phyloP scores from a whole-genome alignment of 1,284 basidiomycete species.

The Amylostereum chailletii region DNA sequence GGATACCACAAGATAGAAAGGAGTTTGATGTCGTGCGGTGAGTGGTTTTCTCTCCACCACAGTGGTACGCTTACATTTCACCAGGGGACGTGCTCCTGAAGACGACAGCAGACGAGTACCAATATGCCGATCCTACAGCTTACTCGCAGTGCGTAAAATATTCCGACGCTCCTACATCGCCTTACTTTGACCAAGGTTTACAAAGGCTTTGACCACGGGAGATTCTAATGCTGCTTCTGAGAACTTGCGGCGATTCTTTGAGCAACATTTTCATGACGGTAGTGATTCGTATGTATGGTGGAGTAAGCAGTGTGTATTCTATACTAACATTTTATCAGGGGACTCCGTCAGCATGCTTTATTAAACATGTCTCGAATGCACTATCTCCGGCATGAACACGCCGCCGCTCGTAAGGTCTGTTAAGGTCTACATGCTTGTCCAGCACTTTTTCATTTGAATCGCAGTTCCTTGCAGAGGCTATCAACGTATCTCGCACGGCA shows the following conservation, averaged over 20 bases:
- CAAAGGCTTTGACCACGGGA: conserved; percentile 49
- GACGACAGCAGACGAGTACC: conserved; percentile 55
- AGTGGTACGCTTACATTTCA: neutral
- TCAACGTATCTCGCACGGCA: conserved; percentile 61
- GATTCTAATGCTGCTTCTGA: conserved; percentile 64
- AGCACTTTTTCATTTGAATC: conserved; percentile 5
- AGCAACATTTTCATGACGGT: conserved; percentile 70
- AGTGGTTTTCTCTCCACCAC: conserved; percentile 5
- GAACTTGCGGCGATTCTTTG: conserved; percentile 67
- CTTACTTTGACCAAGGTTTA: conserved; percentile 40
- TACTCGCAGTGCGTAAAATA: conserved; percentile 45
- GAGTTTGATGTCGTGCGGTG: conserved; percentile 49
- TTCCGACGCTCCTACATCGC: conserved; percentile 1
- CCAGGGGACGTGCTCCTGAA: conserved; percentile 42
- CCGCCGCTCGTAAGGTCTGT: conserved; percentile 57
- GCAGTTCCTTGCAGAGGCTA: conserved; percentile 66
- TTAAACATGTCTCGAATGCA: conserved; percentile 73
- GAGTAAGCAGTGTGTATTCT: neutral
- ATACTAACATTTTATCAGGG: conserved; percentile 31
- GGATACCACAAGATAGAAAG: conserved; percentile 44
- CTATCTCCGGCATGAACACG: conserved; percentile 56
- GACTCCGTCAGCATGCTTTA: conserved; percentile 68
- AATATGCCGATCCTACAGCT: conserved; percentile 51
- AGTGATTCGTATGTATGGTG: conserved; percentile 60
- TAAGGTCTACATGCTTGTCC: neutral